Base-by-base conservation (phyloP, 2,329 filamentous ascomycete species). In the Saccharata proteae region DNA sequence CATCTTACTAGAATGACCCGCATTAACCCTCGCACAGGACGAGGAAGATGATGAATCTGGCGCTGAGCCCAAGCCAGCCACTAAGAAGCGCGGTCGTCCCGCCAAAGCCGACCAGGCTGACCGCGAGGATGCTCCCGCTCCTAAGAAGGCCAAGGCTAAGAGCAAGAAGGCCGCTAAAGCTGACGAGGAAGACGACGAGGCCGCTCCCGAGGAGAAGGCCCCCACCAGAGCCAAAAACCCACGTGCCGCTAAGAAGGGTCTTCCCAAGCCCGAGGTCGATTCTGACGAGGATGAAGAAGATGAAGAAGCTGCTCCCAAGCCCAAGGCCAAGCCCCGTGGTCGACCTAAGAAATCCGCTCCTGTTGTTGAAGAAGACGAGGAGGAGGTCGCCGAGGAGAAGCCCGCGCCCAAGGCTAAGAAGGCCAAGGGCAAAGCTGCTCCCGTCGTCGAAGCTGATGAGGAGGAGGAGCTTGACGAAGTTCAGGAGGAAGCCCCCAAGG, bases 41-140 rank as follows among this genome's bases (percentile, higher is more conserved):
- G 43, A 42, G 12, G 42, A 43, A 16, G 47, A 47, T 31, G 42
- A 38, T 4, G 41, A 37, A 14, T 24, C 24, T 13, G 23, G 35
- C 13, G 32, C 39, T 11, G n/a, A n/a, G n/a, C n/a, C n/a, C n/a
- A 55, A 54, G 35, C 42, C 45, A 8, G 48, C 51, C 22, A 44
- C 55, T 12, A 63, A 61, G 47, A 59, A 62, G 46, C 53, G 53
- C 30, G 44, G 44, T 8, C 52, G 52, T 25, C 52, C 50, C 40
- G 54, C 54, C 46, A 31, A 46, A 42, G 40, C 42, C 4, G 42
- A 41, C n/a, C 42, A 39, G 6, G 30, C 43, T 18, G 47, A 38
- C 15, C 44, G 53, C 15, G 48, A 40, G 16, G 45, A 48, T 11
- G 41, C 32, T 11, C 44, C 43, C 3, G 42, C 45, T 38, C 41